These are phyloP conservation scores for Barnettozyma vustinii DNA, from an alignment of 805 yeast species.

Conservation along the genomic window DNA sequence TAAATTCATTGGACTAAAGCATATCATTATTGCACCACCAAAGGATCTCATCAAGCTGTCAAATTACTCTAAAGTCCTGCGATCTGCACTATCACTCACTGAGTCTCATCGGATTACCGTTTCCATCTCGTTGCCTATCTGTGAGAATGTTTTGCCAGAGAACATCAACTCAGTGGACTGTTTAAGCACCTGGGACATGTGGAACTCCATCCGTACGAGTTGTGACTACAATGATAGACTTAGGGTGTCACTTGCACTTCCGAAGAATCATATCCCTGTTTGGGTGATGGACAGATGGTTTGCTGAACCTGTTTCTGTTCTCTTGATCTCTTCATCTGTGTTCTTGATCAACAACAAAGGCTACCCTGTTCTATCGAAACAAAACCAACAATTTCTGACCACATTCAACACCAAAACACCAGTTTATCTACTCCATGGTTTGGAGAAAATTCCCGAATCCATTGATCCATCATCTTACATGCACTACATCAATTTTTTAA, in stretches of 20 bases:
- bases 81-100: constrained; percentile 28
- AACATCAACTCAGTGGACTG: constrained; percentile 31
- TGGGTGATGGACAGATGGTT: constrained; percentile 56
- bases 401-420: constrained; percentile 37
- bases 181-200: constrained; percentile 66
- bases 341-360: constrained; percentile 55
- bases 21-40: constrained; percentile 61
- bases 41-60: constrained; percentile 47
- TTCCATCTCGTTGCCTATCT: constrained; percentile 45
- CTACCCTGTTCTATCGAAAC: constrained; percentile 60
- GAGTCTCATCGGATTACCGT: constrained; percentile 25
- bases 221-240: constrained; percentile 50
- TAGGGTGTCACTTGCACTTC: constrained; percentile 73
- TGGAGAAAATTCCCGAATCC: constrained; percentile 34
- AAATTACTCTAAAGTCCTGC: constrained; percentile 40
- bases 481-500: constrained; percentile 38
- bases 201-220: constrained; percentile 58
- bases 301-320: constrained; percentile 58
- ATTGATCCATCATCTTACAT: constrained; percentile 33
- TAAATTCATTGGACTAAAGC: constrained; percentile 49
- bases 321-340: constrained; percentile 48
- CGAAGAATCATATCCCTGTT: constrained; percentile 50
- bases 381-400: constrained; percentile 45
- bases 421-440: constrained; percentile 49
- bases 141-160: constrained; percentile 35